Conservation (phyloP, 208 protist species). For the Eutreptiella sp. region DNA sequence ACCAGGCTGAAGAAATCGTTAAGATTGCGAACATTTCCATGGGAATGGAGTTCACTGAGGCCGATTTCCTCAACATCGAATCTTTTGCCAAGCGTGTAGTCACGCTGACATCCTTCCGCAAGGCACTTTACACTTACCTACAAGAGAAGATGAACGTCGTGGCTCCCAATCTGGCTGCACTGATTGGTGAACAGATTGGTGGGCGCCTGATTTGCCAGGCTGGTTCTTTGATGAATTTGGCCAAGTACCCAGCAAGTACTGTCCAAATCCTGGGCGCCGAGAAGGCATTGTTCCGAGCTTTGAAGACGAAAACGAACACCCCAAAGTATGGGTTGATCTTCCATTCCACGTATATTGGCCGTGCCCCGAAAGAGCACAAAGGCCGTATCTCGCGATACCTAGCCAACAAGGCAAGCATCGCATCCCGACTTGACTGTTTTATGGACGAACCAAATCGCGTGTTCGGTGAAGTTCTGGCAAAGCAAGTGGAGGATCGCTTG, state of each 20-base stretch:
- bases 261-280: constrained; percentile 99
- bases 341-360: constrained; percentile 93
- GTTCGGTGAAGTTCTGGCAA: constrained; percentile 47
- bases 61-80: constrained; percentile 93
- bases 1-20: constrained; percentile 63
- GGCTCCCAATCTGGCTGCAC: constrained; percentile 96
- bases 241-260: constrained; percentile 97
- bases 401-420: constrained; percentile 95
- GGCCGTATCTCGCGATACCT: constrained; percentile 95
- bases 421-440: constrained; percentile 95
- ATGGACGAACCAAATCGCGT: constrained; percentile 78
- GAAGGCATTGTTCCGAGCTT: constrained; percentile 94
- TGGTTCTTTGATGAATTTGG: constrained; percentile 92
- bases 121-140: constrained; percentile 87
- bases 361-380: constrained; percentile 84
- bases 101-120: constrained; percentile 81
- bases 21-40: constrained; percentile 81
- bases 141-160: constrained; percentile 90
- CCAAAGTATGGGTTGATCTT: constrained; percentile 99
- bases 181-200: constrained; percentile 96
- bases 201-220: constrained; percentile 97
- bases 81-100: constrained; percentile 88
- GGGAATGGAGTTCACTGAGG: constrained; percentile 88
- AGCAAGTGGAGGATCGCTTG: constrained; percentile 46
- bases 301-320: constrained; percentile 97